Conservation (phyloP, 23 red algal species). For the Cyanidioschyzon merolae region DNA sequence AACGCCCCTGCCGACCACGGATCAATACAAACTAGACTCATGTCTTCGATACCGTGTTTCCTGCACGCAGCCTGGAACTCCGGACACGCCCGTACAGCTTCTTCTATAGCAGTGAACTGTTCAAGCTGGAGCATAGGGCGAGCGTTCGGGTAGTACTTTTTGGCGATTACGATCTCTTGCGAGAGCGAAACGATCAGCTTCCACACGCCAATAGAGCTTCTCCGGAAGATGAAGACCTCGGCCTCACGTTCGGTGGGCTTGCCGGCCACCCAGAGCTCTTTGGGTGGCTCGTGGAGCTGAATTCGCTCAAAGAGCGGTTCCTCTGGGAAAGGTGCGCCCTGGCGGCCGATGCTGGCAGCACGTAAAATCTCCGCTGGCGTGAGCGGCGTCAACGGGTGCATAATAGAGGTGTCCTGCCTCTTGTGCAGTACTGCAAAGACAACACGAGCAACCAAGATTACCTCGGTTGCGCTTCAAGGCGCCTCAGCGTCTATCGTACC, state of each 20-base stretch:
- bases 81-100: neutral
- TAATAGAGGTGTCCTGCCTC: neutral
- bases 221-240: neutral
- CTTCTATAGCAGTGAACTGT: constrained; percentile 1
- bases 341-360: neutral
- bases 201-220: neutral
- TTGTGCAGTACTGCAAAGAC: no score
- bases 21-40: constrained; percentile 18
- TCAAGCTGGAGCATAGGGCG: constrained; percentile 12
- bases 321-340: neutral
- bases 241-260: neutral
- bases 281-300: constrained; percentile 12
- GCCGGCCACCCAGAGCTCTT: neutral
- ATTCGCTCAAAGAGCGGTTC: neutral
- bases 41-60: constrained; percentile 16
- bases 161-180: neutral
- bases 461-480: no score
- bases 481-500: neutral
- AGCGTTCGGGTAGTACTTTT: neutral
- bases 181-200: constrained; percentile 11
- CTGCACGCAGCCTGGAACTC: neutral
- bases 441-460: no score
- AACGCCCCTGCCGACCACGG: constrained; percentile 19
- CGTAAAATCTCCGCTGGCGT: neutral
- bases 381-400: constrained; percentile 9